Percentiles rank a stretch among this genome's conserved stretches.
Evolutionary conservation across 1,284 basidiomycete species (phyloP).

Genomic region (Fistulinella cinereoalba): DNA sequence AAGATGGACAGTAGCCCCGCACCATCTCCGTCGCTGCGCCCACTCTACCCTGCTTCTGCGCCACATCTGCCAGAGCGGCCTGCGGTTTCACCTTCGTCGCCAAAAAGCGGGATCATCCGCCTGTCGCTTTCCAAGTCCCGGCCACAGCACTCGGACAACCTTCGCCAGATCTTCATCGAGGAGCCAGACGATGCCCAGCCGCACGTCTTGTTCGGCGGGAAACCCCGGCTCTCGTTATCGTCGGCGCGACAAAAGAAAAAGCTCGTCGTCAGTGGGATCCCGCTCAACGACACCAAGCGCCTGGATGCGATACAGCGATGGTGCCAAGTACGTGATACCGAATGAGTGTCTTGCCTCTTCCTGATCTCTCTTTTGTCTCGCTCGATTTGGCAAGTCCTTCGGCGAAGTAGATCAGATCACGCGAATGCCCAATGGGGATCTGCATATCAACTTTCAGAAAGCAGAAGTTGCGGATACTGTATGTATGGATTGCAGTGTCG

Average conservation of each 20-base stretch:
- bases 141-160: conserved; percentile 11
- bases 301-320: conserved; percentile 60
- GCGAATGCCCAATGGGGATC: conserved; percentile 68
- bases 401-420: conserved; percentile 69
- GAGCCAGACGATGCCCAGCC: conserved; percentile 31
- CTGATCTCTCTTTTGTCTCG: conserved; percentile 2
- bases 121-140: conserved; percentile 27
- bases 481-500: conserved; percentile 22
- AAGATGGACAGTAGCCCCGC: conserved; percentile 22
- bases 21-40: conserved; percentile 40
- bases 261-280: conserved; percentile 55
- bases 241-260: conserved; percentile 48
- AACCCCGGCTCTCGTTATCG: conserved; percentile 46
- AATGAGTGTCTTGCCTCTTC: not conserved
- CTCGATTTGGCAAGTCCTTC: conserved; percentile 49
- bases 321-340: conserved; percentile 59
- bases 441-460: conserved; percentile 67
- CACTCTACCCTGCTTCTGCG: conserved; percentile 37
- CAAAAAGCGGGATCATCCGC: conserved; percentile 25
- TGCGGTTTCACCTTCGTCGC: conserved; percentile 18
- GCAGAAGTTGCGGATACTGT: conserved; percentile 77
- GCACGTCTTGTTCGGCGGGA: conserved; percentile 33
- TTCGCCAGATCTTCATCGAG: conserved; percentile 35
- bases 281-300: conserved; percentile 45
- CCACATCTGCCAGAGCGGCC: conserved; percentile 37